Conservation (phyloP, 2,329 filamentous ascomycete genomes). For the Xylariaceae sp. region DNA sequence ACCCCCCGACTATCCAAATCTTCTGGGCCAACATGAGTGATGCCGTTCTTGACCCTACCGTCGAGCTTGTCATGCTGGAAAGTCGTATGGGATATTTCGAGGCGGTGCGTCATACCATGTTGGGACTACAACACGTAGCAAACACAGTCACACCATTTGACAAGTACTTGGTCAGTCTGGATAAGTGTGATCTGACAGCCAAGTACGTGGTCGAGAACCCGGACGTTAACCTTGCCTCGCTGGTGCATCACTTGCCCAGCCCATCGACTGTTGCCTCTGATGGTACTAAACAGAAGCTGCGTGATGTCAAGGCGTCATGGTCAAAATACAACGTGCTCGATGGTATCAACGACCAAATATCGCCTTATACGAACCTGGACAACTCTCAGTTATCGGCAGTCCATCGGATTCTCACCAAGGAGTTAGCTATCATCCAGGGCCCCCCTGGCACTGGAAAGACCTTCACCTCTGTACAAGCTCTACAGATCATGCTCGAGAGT, state of each 20-base stretch:
- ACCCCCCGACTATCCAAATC: conserved; percentile 69
- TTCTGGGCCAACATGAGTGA: conserved; percentile 60
- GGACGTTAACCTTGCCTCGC: conserved; percentile 32
- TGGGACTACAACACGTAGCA: conserved; percentile 60
- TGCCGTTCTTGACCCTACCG: conserved; percentile 59
- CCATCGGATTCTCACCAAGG: conserved; percentile 62
- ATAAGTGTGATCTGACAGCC: conserved; percentile 32
- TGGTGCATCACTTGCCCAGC: conserved; percentile 30
- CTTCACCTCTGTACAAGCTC: conserved; percentile 66
- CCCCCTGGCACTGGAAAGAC: conserved; percentile 76
- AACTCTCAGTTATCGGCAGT: conserved; percentile 65
- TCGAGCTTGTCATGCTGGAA: conserved; percentile 75
- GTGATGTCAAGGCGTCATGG: conserved; percentile 22
- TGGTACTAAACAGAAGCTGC: conserved; percentile 11
- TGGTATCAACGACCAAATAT: conserved; percentile 26
- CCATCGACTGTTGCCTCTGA: conserved; percentile 10
- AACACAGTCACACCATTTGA: conserved; percentile 50
- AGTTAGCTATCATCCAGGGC: conserved; percentile 73
- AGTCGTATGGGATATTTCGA: conserved; percentile 71
- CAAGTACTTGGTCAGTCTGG: conserved; percentile 53
- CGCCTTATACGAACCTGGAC: conserved; percentile 50
- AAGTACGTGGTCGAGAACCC: conserved; percentile 32
- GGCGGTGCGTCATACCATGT: conserved; percentile 64
- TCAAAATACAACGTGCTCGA: conserved; percentile 22
- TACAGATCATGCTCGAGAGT: conserved; percentile 61